phyloP scores from a whole-genome alignment of 805 yeast genomes.

The Candida krabiensis region DNA sequence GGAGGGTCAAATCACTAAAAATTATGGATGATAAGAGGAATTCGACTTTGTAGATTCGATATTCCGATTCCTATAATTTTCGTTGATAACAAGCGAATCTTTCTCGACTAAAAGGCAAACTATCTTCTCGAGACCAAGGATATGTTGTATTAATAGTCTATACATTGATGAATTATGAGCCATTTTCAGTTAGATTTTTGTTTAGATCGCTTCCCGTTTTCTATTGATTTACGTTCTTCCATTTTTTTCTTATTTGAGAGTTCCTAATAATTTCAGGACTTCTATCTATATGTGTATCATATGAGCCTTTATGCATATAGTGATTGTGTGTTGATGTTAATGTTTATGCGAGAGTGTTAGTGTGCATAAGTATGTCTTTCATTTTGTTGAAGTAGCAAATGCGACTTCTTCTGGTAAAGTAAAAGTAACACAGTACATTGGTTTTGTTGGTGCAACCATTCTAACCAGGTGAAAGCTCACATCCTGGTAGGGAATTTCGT shows the following conservation, averaged over 20 bases:
- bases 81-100: too few relatives aligned
- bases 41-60: slow-evolving; percentile 3
- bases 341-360: background rate
- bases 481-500: slow-evolving; percentile 45
- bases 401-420: slow-evolving; percentile 68
- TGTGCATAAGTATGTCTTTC: slow-evolving; percentile 1
- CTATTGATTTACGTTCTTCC: slow-evolving; percentile 2
- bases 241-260: background rate
- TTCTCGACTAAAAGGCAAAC: too few relatives aligned
- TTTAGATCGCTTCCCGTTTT: slow-evolving; percentile 1
- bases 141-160: background rate
- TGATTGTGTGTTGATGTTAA: slow-evolving; percentile 6
- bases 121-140: too few relatives aligned
- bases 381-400: slow-evolving; percentile 31
- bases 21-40: slow-evolving; percentile 21
- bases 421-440: slow-evolving; percentile 90
- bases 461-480: slow-evolving; percentile 81
- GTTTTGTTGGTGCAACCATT: slow-evolving; percentile 94
- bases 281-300: background rate
- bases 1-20: slow-evolving; percentile 50
- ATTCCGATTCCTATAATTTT: slow-evolving; percentile 1
- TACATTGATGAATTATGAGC: slow-evolving; percentile 1
- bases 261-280: too few relatives aligned
- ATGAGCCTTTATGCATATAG: slow-evolving; percentile 7
- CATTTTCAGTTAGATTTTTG: slow-evolving; percentile 1